Base-by-base conservation (phyloP, 805 yeast species). In the Ogataea neopini region DNA sequence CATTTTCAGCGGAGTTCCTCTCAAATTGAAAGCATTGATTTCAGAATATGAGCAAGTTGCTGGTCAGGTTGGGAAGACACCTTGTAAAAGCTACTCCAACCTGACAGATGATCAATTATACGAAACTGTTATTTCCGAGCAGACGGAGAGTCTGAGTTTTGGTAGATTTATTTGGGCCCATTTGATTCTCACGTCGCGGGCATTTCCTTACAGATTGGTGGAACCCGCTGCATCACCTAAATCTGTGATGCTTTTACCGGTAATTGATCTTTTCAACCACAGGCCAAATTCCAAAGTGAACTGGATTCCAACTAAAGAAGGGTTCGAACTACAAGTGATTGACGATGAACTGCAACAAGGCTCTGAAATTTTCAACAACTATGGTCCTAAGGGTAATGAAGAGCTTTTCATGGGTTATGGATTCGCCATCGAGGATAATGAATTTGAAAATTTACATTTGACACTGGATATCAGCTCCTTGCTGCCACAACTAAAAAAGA, bases 371-470 rank as follows among this genome's bases (percentile, higher is more conserved):
- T 87, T 67, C 66, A 90, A 90, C 62, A 87, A 88, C 64, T 90
- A 91, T 64, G 97, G 97, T 2, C 81, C 86, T 45, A 90, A 89
- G 64, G 86, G 94, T 0, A 90, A 89, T 59, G 95, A 87, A 53
- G 96, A 88, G 53, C 65, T 90, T 22, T 64, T 91, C 5, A 67
- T 90, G 55, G 90, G 85, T 0, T 91, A 91, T 63, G 97, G 97
- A 0, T 91, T 91, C 65, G 76, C 81, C 8, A 41, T 82, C 2
- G 75, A 74, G 14, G 68, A 72, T 15, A 86, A 86, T 55, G 68
- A 69, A 8, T 80, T 80, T 29, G 92, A 87, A 52, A 59, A 70
- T 4, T 69, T 83, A 1, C 81, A 81, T 13, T 72, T 90, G 37
- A 75, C 85, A 4, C 71, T 89, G 47, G 80, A 80, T 58, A 67